Evolutionary conservation across 257 asterid genomes (phyloP).

Genomic region (Penstemon barbatus): DNA sequence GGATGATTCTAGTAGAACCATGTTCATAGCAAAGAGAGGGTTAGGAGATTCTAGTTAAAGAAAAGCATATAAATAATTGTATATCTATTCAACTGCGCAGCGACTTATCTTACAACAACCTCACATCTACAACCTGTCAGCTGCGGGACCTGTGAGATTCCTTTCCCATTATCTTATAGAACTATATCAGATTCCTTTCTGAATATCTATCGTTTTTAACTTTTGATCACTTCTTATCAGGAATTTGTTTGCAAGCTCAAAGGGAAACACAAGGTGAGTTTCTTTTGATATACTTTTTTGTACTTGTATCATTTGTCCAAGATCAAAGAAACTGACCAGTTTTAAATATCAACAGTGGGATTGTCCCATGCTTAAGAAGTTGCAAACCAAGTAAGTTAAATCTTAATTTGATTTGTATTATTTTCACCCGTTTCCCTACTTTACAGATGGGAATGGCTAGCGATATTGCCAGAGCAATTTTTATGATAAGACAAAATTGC

Average conservation of each 20-base stretch:
- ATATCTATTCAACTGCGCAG: constrained; percentile 34
- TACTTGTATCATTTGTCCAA: neutral
- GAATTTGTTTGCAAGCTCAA: constrained; percentile 64
- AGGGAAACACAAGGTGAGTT: constrained; percentile 54
- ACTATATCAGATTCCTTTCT: neutral
- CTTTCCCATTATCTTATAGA: neutral
- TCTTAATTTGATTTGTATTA: neutral
- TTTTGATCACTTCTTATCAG: constrained; percentile 34
- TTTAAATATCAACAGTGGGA: constrained; percentile 38
- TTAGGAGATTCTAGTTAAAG: too few species aligned
- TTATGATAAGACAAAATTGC: too few species aligned
- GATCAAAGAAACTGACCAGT: constrained; percentile 24
- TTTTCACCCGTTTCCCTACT: neutral
- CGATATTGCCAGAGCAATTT: too few species aligned
- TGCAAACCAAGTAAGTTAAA: constrained; percentile 53
- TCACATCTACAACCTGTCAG: constrained; percentile 46
- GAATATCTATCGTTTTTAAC: constrained; percentile 23
- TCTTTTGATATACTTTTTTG: constrained; percentile 2
- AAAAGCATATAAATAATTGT: neutral
- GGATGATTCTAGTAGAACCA: too few species aligned
- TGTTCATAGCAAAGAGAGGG: too few species aligned
- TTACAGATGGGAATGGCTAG: neutral
- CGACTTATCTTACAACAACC: constrained; percentile 68
- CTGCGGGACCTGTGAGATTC: constrained; percentile 48
- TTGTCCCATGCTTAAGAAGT: constrained; percentile 49